phyloP scores from a whole-genome alignment of 345 rosid species.

The Brassica juncea region DNA sequence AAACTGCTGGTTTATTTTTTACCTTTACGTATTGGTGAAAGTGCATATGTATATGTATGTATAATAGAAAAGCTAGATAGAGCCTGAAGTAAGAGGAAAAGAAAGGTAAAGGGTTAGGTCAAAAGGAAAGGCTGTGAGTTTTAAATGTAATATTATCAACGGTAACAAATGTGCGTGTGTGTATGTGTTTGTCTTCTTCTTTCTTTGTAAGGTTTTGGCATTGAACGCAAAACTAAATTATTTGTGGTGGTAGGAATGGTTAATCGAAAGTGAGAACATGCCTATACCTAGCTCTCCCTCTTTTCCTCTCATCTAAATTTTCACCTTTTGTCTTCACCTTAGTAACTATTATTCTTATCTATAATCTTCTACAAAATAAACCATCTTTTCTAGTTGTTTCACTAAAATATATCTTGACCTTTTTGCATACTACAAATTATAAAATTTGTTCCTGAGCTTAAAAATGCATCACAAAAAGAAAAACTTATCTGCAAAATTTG shows the following conservation, averaged over 20 bases:
- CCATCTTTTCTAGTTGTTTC: neutral
- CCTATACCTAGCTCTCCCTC: constrained; percentile 12
- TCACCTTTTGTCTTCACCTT: neutral
- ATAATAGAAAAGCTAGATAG: neutral
- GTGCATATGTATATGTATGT: neutral
- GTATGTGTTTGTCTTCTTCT: neutral
- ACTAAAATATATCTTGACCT: neutral
- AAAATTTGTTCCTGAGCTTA: neutral
- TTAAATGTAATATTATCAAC: neutral
- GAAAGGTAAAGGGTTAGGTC: constrained; percentile 16
- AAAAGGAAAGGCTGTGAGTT: constrained; percentile 21
- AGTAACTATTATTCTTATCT: neutral
- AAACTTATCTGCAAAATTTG: neutral
- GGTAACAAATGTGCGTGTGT: constrained; percentile 1
- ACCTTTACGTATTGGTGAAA: too few species aligned
- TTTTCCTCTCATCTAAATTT: constrained; percentile 14
- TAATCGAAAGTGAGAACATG: constrained; percentile 20
- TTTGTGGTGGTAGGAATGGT: constrained; percentile 1
- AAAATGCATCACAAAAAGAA: too few species aligned
- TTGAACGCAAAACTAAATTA: neutral
- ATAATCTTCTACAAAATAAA: neutral
- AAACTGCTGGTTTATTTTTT: too few species aligned
- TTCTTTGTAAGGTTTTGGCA: neutral
- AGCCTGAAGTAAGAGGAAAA: neutral
- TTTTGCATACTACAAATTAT: neutral